Conservation (phyloP, 495 filamentous ascomycete genomes). For the Ascobolus immersus region DNA sequence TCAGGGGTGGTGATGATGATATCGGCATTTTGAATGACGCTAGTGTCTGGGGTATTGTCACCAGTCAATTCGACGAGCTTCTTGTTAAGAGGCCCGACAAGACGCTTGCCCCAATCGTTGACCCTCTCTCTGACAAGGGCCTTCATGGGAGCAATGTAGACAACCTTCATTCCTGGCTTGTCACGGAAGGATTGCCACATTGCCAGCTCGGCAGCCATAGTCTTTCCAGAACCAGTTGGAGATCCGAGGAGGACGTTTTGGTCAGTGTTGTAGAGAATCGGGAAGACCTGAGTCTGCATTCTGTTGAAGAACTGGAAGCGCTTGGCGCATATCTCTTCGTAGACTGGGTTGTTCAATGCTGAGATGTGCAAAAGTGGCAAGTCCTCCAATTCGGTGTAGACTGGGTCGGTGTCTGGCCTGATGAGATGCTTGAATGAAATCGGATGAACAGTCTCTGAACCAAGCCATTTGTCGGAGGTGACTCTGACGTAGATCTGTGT, state of each 20-base stretch:
- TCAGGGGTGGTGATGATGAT: conserved; percentile 97
- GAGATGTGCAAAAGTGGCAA: conserved; percentile 73
- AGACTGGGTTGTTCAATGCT: conserved; percentile 60
- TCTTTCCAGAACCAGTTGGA: conserved; percentile 91
- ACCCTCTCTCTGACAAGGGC: conserved; percentile 91
- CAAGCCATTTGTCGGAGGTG: conserved; percentile 86
- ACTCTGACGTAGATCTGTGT: conserved; percentile 87
- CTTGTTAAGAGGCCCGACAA: conserved; percentile 63
- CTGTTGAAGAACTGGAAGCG: conserved; percentile 94
- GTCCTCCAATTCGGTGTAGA: conserved; percentile 83
- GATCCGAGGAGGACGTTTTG: conserved; percentile 90
- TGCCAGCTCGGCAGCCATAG: conserved; percentile 81
- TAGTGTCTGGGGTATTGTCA: conserved; percentile 91
- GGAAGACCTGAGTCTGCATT: conserved; percentile 97
- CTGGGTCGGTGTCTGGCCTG: conserved; percentile 83
- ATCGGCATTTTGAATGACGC: conserved; percentile 81
- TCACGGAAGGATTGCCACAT: conserved; percentile 99
- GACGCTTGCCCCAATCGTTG: conserved; percentile 68
- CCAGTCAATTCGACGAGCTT: conserved; percentile 91
- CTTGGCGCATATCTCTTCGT: conserved; percentile 70
- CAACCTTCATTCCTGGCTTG: conserved; percentile 84
- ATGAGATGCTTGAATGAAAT: conserved; percentile 97
- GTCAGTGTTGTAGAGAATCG: conserved; percentile 71
- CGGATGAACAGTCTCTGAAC: conserved; percentile 82
- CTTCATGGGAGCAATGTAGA: conserved; percentile 99